Percentiles rank a stretch among this genome's conserved stretches.
phyloP scores from a whole-genome alignment of 306 rosid species.

The Crotalaria pallida region DNA sequence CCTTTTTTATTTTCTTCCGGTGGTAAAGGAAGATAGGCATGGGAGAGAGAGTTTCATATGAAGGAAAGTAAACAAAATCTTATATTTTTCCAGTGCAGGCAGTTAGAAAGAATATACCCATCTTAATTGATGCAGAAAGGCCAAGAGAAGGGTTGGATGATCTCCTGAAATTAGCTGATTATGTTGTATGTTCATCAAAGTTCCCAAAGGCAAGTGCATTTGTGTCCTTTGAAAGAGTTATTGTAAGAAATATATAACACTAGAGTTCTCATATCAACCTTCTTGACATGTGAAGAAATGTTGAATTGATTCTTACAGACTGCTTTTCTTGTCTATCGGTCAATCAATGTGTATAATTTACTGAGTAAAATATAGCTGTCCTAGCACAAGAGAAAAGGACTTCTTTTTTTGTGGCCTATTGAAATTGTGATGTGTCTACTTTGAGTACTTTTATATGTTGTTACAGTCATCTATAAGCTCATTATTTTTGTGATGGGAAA shows the following conservation, averaged over 20 bases:
- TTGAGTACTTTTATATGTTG: background rate
- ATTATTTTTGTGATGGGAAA: background rate
- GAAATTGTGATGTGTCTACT: background rate
- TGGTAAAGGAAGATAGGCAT: slow-evolving; percentile 1
- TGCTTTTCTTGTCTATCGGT: slow-evolving; percentile 1
- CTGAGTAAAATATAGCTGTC: background rate
- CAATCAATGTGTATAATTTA: background rate
- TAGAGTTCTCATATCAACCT: slow-evolving; percentile 7
- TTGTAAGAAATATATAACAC: background rate
- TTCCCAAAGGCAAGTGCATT: slow-evolving; percentile 72
- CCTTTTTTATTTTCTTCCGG: slow-evolving; percentile 1
- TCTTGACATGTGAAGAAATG: slow-evolving; percentile 2
- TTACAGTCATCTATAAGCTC: slow-evolving; percentile 1
- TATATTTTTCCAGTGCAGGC: slow-evolving; percentile 62
- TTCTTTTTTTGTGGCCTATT: background rate
- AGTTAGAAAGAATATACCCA: slow-evolving; percentile 59
- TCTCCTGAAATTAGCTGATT: slow-evolving; percentile 65
- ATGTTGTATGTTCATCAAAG: slow-evolving; percentile 67
- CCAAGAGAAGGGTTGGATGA: slow-evolving; percentile 85
- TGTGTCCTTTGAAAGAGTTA: slow-evolving; percentile 10
- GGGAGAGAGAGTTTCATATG: slow-evolving; percentile 14
- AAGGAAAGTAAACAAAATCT: slow-evolving; percentile 34
- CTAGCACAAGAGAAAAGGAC: background rate
- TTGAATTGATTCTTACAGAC: slow-evolving; percentile 10
- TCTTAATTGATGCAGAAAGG: slow-evolving; percentile 82